Conservation (phyloP, 2,329 filamentous ascomycete species). For the Botrytis aclada region DNA sequence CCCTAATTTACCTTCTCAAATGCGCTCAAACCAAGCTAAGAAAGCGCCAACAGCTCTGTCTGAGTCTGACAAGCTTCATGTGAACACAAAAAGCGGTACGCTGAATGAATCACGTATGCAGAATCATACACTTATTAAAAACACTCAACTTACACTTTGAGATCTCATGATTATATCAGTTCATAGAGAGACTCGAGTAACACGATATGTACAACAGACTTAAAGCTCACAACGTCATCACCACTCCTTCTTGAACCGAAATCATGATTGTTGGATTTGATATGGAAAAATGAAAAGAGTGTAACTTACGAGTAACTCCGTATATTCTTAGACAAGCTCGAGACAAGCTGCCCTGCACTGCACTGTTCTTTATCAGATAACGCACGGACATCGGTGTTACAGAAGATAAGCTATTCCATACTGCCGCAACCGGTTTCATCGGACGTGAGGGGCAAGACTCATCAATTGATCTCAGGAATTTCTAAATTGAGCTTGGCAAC, state of each 20-base stretch:
- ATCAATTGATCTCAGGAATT: background rate
- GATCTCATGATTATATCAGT: too few species aligned
- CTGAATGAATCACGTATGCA: background rate
- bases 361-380: background rate
- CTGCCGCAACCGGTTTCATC: background rate
- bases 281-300: background rate
- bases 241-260: background rate
- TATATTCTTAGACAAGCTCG: background rate
- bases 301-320: background rate
- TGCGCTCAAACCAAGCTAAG: slow-evolving; percentile 13
- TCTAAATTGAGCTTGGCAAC: background rate
- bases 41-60: background rate
- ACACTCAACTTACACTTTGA: background rate
- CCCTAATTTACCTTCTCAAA: slow-evolving; percentile 18
- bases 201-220: too few species aligned
- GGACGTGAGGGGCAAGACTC: background rate
- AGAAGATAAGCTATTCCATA: background rate
- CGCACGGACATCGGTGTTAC: background rate
- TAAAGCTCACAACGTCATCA: background rate
- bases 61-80: background rate
- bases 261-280: background rate
- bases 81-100: background rate
- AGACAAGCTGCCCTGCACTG: background rate
- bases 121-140: background rate
- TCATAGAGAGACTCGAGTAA: too few species aligned